Percentiles rank a stretch among this genome's conserved stretches.
phyloP scores from a whole-genome alignment of 306 rosid species.

The Cyclanthera cordifolia region DNA sequence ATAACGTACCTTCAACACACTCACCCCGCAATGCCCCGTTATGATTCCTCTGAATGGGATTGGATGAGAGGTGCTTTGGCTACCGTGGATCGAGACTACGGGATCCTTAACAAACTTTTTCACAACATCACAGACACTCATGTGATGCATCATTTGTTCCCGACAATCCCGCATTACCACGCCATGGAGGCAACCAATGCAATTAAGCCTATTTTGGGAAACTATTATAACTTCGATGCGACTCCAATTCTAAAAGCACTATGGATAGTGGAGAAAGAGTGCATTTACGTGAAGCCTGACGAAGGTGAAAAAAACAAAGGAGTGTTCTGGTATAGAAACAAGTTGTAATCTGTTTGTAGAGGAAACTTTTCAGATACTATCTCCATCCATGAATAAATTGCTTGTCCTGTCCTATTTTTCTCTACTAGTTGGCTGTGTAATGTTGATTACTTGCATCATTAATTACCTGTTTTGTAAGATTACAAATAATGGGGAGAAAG shows the following conservation, averaged over 20 bases:
- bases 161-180: conserved; percentile 86
- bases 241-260: conserved; percentile 51
- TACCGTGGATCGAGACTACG: conserved; percentile 81
- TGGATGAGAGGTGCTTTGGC: conserved; percentile 93
- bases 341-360: conserved; percentile 22
- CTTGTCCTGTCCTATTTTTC: too few relatives aligned
- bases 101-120: conserved; percentile 78
- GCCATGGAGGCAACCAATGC: conserved; percentile 83
- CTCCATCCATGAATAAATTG: too few relatives aligned
- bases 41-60: conserved; percentile 82
- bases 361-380: too few relatives aligned
- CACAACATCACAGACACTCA: conserved; percentile 94
- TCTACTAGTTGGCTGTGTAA: too few relatives aligned
- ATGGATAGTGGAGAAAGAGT: conserved; percentile 71
- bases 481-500: too few relatives aligned
- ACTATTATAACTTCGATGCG: conserved; percentile 54
- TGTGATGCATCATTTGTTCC: conserved; percentile 81
- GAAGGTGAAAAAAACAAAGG: conserved; percentile 30
- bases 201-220: conserved; percentile 53
- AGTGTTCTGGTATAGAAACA: conserved; percentile 71
- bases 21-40: conserved; percentile 78
- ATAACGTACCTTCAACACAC: conserved; percentile 93
- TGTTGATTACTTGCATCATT: too few relatives aligned
- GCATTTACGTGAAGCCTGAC: conserved; percentile 65
- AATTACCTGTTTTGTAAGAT: too few relatives aligned